Percentiles rank a stretch among this genome's conserved stretches.
Evolutionary conservation across 805 yeast species (phyloP).

Genomic region (Teunomyces aglyptinius): DNA sequence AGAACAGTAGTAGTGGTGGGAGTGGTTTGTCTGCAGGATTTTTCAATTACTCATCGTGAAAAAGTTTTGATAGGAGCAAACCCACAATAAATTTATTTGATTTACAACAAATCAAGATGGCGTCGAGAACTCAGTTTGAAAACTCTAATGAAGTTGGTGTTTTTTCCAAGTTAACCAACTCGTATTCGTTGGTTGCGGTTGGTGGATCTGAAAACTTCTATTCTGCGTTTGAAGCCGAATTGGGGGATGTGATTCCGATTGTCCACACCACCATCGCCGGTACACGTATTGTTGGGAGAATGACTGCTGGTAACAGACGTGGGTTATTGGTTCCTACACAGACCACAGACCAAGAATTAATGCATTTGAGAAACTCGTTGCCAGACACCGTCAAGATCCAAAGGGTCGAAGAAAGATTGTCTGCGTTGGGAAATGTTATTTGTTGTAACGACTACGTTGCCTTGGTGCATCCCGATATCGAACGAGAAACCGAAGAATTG

Average conservation of each 20-base stretch:
- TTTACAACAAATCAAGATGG: conserved; percentile 24
- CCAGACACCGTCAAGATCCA: conserved; percentile 96
- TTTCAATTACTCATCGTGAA: conserved; percentile 7
- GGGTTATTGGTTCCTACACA: conserved; percentile 96
- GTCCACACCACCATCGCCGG: conserved; percentile 98
- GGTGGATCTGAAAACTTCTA: conserved; percentile 86
- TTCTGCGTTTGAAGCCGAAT: conserved; percentile 96
- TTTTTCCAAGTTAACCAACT: conserved; percentile 90
- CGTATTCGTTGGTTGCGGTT: conserved; percentile 93
- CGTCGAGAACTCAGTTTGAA: conserved; percentile 49
- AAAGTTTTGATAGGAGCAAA: conserved; percentile 4
- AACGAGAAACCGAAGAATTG: conserved; percentile 97
- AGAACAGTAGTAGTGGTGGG: background rate
- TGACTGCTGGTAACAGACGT: conserved; percentile 98
- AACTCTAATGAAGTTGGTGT: conserved; percentile 74
- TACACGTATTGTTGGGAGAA: conserved; percentile 94
- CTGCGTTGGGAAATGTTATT: conserved; percentile 96
- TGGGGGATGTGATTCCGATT: conserved; percentile 94
- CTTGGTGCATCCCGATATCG: conserved; percentile 97
- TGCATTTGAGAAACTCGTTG: conserved; percentile 93
- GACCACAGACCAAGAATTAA: conserved; percentile 96
- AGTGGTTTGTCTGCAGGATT: background rate
- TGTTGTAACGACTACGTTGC: conserved; percentile 99
- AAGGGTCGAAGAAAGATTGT: conserved; percentile 95
- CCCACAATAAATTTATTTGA: background rate